phyloP scores from a whole-genome alignment of 1,284 basidiomycete genomes.

The Ganoderma lucidum region DNA sequence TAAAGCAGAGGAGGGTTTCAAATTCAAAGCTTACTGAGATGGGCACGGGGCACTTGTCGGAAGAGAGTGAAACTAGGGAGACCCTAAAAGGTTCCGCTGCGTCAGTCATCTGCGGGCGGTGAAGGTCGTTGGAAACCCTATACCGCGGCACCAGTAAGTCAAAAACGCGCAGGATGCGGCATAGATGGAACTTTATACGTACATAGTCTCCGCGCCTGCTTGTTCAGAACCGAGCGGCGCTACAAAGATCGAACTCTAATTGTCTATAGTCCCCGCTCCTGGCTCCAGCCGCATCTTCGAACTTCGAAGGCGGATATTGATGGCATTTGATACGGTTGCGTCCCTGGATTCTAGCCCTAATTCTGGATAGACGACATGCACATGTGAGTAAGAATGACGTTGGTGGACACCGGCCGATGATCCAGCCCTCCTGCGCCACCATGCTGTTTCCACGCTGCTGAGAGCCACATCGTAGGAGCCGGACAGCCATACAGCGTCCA shows the following conservation, averaged over 20 bases:
- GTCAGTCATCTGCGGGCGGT: slow-evolving; percentile 1
- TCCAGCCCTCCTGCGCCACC: not conserved
- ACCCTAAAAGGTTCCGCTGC: not conserved
- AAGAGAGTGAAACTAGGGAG: not conserved
- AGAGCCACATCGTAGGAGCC: not conserved
- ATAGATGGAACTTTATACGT: not conserved
- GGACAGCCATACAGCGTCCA: not conserved
- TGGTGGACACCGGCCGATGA: not conserved
- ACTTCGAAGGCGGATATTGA: not conserved
- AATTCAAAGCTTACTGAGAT: not conserved
- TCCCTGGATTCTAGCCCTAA: not conserved
- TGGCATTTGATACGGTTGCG: not conserved
- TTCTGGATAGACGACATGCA: not conserved
- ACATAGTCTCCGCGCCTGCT: not conserved
- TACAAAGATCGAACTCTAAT: slow-evolving; percentile 1
- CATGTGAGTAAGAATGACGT: not conserved
- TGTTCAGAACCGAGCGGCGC: not conserved
- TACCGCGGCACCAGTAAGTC: not conserved
- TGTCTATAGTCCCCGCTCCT: not conserved
- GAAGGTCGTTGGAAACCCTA: not conserved
- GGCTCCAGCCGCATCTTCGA: not conserved
- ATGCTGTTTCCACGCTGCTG: not conserved
- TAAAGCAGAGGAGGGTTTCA: not conserved
- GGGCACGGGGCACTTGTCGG: not conserved
- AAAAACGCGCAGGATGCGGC: not conserved